These are phyloP conservation scores for Syncephalis plumigaleata DNA, from an alignment of 371 early-diverging fungal species.

Conservation along the genomic window DNA sequence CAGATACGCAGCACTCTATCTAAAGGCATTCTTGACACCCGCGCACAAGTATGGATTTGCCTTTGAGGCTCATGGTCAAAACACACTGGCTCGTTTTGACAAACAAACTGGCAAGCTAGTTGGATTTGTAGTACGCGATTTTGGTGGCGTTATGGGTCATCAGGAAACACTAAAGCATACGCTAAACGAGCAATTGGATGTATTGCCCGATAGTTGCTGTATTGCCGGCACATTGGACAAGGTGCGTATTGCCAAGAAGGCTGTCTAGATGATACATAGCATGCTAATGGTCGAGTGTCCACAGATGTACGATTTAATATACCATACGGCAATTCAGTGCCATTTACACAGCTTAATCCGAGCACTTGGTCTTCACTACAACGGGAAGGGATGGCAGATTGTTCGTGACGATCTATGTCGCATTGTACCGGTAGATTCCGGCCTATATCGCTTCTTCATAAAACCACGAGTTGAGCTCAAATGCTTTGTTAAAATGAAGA, in stretches of 20 bases:
- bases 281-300: neutral
- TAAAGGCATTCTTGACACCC: constrained; percentile 45
- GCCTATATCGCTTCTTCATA: constrained; percentile 26
- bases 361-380: constrained; percentile 39
- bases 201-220: constrained; percentile 34
- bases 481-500: constrained; percentile 49
- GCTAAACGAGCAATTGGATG: constrained; percentile 24
- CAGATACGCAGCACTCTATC: constrained; percentile 22
- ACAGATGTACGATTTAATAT: constrained; percentile 24
- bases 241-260: too few species aligned
- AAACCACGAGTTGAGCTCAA: constrained; percentile 26
- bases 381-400: constrained; percentile 43
- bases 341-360: constrained; percentile 49
- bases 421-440: constrained; percentile 21
- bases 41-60: constrained; percentile 43
- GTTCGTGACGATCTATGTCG: constrained; percentile 24
- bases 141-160: constrained; percentile 53
- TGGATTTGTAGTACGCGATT: constrained; percentile 54
- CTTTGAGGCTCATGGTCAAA: constrained; percentile 58
- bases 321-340: constrained; percentile 50
- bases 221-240: constrained; percentile 33
- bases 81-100: constrained; percentile 40
- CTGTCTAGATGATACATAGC: too few species aligned
- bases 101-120: constrained; percentile 26
- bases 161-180: constrained; percentile 24